Conservation (phyloP, 2,329 filamentous ascomycete species). For the Talaromyces sp. region DNA sequence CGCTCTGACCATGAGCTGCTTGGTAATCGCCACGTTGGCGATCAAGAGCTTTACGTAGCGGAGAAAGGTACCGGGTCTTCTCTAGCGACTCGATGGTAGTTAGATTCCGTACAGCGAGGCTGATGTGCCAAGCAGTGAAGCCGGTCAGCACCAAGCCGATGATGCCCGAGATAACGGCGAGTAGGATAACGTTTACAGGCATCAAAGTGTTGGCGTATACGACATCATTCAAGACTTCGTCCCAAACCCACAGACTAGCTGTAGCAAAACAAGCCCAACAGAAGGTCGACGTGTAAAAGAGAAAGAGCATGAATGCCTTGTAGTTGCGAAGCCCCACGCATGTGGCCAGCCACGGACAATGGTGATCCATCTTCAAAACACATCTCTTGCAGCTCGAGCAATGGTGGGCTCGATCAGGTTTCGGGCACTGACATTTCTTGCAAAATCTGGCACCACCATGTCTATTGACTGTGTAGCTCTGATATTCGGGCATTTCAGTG, state of each 20-base stretch:
- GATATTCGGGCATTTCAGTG: slow-evolving; percentile 59
- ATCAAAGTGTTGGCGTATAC: slow-evolving; percentile 71
- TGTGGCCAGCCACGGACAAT: slow-evolving; percentile 96
- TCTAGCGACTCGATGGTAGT: slow-evolving; percentile 97
- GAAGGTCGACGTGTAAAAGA: slow-evolving; percentile 84
- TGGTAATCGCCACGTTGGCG: slow-evolving; percentile 52
- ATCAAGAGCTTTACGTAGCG: slow-evolving; percentile 67
- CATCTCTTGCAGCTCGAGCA: slow-evolving; percentile 92
- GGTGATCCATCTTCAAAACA: slow-evolving; percentile 99
- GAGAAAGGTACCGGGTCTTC: slow-evolving; percentile 88
- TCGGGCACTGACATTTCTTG: slow-evolving; percentile 93
- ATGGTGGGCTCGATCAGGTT: slow-evolving; percentile 94
- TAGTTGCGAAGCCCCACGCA: slow-evolving; percentile 93
- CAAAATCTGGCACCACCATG: slow-evolving; percentile 85
- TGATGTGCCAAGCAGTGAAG: slow-evolving; percentile 89
- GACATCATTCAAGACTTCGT: slow-evolving; percentile 68
- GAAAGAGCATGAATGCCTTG: slow-evolving; percentile 89
- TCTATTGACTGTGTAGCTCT: slow-evolving; percentile 86
- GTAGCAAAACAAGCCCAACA: slow-evolving; percentile 77
- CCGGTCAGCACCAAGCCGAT: slow-evolving; percentile 84
- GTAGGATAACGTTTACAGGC: slow-evolving; percentile 85
- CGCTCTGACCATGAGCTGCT: slow-evolving; percentile 28
- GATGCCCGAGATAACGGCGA: slow-evolving; percentile 82
- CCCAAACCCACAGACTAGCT: slow-evolving; percentile 77
- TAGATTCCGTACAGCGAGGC: slow-evolving; percentile 71